Percentiles rank a stretch among this genome's conserved stretches.
Evolutionary conservation across 352 stramenopile species (phyloP).

Genomic region (Hyphochytrium catenoides): DNA sequence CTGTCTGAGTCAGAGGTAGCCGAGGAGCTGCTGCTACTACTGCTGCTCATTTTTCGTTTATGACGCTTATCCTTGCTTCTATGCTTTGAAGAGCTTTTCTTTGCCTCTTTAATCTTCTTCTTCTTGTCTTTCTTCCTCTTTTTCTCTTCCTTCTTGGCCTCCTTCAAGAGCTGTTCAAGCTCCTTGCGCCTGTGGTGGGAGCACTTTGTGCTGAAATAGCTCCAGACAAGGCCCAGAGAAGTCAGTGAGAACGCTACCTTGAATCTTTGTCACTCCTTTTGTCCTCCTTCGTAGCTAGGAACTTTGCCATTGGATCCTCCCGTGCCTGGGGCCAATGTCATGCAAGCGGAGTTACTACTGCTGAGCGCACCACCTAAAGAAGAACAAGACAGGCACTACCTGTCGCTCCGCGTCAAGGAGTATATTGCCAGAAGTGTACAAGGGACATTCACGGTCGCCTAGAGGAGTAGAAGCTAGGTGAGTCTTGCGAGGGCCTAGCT

Average conservation of each 20-base stretch:
- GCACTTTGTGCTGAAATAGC: background rate
- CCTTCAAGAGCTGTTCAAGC: slow-evolving; percentile 1
- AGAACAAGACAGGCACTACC: too few species aligned
- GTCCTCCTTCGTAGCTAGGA: background rate
- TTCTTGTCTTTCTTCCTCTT: slow-evolving; percentile 6
- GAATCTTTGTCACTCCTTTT: background rate
- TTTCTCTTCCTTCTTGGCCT: slow-evolving; percentile 4
- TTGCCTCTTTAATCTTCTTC: slow-evolving; percentile 1
- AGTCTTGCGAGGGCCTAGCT: too few species aligned
- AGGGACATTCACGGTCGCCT: slow-evolving; percentile 8
- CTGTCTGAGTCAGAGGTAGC: too few species aligned
- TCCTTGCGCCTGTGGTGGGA: background rate
- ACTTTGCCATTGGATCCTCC: slow-evolving; percentile 10
- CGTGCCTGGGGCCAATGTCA: too few species aligned
- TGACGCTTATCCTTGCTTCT: too few species aligned
- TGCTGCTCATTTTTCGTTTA: too few species aligned
- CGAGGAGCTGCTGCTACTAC: too few species aligned
- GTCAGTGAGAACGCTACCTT: background rate
- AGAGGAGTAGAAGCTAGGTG: too few species aligned
- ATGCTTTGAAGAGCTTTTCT: background rate
- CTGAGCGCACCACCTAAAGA: too few species aligned
- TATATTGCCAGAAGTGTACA: slow-evolving; percentile 6
- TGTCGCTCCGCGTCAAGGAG: slow-evolving; percentile 5
- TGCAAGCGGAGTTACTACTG: too few species aligned
- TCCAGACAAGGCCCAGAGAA: too few species aligned